Evolutionary conservation across 2,329 filamentous ascomycete species (phyloP), one percentile per base, ranked within the genome.

Genomic region (Colletotrichum filicis): DNA sequence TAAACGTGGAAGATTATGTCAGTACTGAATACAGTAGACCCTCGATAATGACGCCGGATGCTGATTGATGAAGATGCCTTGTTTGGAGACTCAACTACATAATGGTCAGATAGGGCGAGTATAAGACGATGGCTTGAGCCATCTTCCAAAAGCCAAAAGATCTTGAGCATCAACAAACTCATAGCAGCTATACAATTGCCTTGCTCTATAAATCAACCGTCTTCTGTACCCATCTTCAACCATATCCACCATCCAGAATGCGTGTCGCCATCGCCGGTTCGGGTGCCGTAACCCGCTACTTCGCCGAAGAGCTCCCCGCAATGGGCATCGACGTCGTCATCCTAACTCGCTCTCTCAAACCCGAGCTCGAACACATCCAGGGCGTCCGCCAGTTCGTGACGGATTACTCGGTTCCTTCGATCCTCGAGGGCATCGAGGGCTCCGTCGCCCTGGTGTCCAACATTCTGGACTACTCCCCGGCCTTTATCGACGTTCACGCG

Each of bases 191-290:
- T 28, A n/a, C 4, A 14, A 26, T 26, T 3, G 3, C 14, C 12
- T 12, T 28, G 6, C 35, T 19, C 26, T 26, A 11, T 1, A 7
- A 6, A 2, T 42, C 16, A 42, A 42, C 1, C 3, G 1, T 19
- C 37, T 12, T 7, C 37, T 3, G 6, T 42, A 6, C 37, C 49
- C 16, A 12, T 16, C 12, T 14, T 22, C 9, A 53, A 30, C 55
- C 6, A 24, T 30, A 30, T n/a, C 4, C 6, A 42, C 4, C 57
- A 42, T 11, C 9, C 26, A 69, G 42, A 16, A 70, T 70, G 67
- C 67, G 60, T 28, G 57, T 76, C 53, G 66, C 73, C 22, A 68
- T 76, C 32, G 75, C 74, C 26, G 75, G 75, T 28, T 74, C 73
- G 5, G 75, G 75, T 4, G 70, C 56, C 26, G 37, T 76, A 16